phyloP scores from a whole-genome alignment of 1,284 basidiomycete species.

The Hymenochaete sp. region DNA sequence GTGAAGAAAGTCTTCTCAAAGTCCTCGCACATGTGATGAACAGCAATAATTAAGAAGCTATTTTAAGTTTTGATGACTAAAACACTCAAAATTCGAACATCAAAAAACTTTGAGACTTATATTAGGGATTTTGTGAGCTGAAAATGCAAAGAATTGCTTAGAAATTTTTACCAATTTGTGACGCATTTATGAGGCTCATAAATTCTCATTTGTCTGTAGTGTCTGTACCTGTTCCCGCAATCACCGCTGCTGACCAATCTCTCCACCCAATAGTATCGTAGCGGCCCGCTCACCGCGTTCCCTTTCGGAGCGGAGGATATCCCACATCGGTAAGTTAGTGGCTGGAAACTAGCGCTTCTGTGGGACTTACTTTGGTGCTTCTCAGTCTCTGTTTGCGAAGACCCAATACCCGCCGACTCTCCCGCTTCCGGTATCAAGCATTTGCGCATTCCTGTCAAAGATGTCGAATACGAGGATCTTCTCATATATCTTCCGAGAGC shows the following conservation, averaged over 20 bases:
- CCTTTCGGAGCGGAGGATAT: slow-evolving; percentile 63
- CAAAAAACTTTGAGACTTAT: too few species aligned
- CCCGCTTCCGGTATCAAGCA: slow-evolving; percentile 65
- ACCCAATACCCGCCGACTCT: slow-evolving; percentile 64
- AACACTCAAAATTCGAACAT: too few species aligned
- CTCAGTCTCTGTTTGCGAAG: slow-evolving; percentile 55
- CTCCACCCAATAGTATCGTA: slow-evolving; percentile 42
- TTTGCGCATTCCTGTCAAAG: slow-evolving; percentile 65
- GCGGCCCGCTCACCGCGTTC: slow-evolving; percentile 67
- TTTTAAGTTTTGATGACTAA: too few species aligned
- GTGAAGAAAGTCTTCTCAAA: too few species aligned
- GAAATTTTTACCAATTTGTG: too few species aligned
- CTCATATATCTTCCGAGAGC: slow-evolving; percentile 70
- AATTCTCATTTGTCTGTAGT: too few species aligned
- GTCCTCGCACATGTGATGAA: too few species aligned
- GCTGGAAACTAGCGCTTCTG: not conserved
- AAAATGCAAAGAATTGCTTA: too few species aligned
- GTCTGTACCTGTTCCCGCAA: slow-evolving; percentile 18
- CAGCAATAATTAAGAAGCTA: too few species aligned
- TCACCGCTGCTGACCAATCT: slow-evolving; percentile 20
- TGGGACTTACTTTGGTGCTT: not conserved
- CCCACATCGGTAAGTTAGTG: slow-evolving; percentile 44
- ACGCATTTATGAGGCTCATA: too few species aligned
- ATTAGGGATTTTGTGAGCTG: too few species aligned
- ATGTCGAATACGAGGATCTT: slow-evolving; percentile 78